Evolutionary conservation across 2,329 filamentous ascomycete species (phyloP), one percentile per base, ranked within the genome.

Genomic region (Zymoseptoria passerinii): DNA sequence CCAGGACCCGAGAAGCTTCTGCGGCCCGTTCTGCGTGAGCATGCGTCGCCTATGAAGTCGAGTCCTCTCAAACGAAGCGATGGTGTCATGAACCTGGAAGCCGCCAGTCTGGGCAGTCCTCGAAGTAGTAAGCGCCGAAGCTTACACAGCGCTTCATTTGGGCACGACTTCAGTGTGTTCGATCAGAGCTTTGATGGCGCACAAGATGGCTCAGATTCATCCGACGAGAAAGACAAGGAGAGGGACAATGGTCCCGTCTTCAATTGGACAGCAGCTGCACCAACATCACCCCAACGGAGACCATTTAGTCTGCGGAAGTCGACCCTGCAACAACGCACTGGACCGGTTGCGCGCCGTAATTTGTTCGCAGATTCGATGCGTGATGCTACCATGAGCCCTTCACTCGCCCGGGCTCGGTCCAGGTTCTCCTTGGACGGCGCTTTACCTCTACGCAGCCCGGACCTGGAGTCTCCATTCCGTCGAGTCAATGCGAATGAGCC

Each of bases 11-110:
- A 81, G 61, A 81, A 78, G 44, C 60, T 70, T 10, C 60, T 73
- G 1, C 71, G 76, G 71, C 65, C 72, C 59, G 61, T 71, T 53
- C 74, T 79, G 68, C 74, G 75, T 65, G 76, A 79, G 64, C 66
- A 76, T 54, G 74, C 78, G 52, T 75, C 78, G 53, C 78, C 82
- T 18, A 78, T 82, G 19, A 84, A 85, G 61, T 85, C 87, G 5
- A 96, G 92, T 71, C 92, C 92, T 4, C 77, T 97, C 66, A 96
- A 97, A 80, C 86, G 94, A 67, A 92, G 88, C 70, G 92, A 97
- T 76, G 87, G 89, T 50, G 87, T 87, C 54, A 92, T 95, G 88
- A 90, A 90, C 68, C 77, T 95, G 53, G 92, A 95, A 68, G 87
- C 89, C 63, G 80, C 85, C 28, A 87, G 82, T 66, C 80, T 88